Evolutionary conservation across 108 stramenopile species (phyloP), one percentile per base, ranked within the genome.

Genomic region (Epithemia pelagica): DNA sequence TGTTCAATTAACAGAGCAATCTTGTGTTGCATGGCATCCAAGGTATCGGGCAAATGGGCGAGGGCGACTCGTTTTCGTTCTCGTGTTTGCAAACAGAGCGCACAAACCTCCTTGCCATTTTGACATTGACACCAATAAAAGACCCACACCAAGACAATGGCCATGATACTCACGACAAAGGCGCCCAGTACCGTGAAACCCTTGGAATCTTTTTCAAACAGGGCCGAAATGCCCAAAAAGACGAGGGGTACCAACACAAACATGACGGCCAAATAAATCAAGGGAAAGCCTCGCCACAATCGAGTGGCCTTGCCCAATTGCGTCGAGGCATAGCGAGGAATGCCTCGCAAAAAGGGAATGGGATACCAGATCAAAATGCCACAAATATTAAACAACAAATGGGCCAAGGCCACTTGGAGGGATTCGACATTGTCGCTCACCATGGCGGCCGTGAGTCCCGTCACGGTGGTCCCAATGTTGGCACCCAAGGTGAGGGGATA

Each of bases 361-460:
- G 92, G 92, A 74, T 90, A 93, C 84, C 85, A 93, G 55, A 90
- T 87, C 54, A 90, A 52, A 58, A 88, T 86, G 46, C 91, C 91
- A 24, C 65, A 61, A 52, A 92, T 74, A 80, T 92, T 92, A 82
- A 92, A 92, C 70, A 89, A 84, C 62, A 92, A 67, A 63, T 92
- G 91, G 26, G 77, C 81, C 26, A 92, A 74, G 28, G 88, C 91
- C 28, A 88, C 81, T 73, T 89, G 91, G 23, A 91, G 67, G n/a
- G 85, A 71, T 21, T 75, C 63, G 23, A 79, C 53, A 55, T 64
- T 80, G 67, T 79, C 79, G 37, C 79, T 74, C 28, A 91, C 85
- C 64, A 92, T 54, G 29, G 87, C 71, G 51, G 90, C 85, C 54
- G 88, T 28, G 27, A 89, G 62, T 51, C 71, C 86, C 31, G 91